Evolutionary conservation across 352 stramenopile genomes (phyloP).

Genomic region (Pythium brassicae): DNA sequence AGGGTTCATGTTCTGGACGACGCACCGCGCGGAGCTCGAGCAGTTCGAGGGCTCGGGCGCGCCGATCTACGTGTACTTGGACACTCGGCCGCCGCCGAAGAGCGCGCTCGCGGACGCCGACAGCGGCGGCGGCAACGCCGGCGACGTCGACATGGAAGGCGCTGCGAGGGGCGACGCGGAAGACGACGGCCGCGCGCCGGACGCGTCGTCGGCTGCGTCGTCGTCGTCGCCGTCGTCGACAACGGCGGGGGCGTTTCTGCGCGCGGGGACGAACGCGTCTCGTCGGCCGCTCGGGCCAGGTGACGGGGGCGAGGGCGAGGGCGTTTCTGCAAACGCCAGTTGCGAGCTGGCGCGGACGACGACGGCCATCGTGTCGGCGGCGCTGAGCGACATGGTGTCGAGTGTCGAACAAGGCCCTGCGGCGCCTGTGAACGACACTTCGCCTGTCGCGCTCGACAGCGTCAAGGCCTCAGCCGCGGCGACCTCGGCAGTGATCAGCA

Average conservation of each 20-base stretch:
- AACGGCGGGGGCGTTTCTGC: no score
- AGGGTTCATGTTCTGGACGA: slow-evolving; percentile 24
- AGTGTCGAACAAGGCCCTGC: not conserved
- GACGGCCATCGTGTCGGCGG: not conserved
- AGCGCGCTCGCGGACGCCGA: no score
- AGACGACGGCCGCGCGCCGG: no score
- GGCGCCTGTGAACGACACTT: not conserved
- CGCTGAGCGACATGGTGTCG: not conserved
- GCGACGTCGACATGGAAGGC: slow-evolving; percentile 2
- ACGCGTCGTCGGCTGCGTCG: no score
- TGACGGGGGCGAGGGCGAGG: no score
- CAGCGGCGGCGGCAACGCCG: not conserved
- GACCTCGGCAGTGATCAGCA: not conserved
- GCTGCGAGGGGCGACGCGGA: not conserved
- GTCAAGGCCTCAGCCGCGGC: not conserved
- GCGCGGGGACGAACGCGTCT: no score
- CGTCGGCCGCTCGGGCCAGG: no score
- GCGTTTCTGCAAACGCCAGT: no score
- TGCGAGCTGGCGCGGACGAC: not conserved
- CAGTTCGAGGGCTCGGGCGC: slow-evolving; percentile 16
- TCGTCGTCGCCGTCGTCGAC: no score
- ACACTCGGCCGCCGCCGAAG: slow-evolving; percentile 26
- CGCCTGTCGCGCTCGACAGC: no score
- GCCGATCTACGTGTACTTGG: slow-evolving; percentile 51
- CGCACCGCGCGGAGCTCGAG: slow-evolving; percentile 19